Evolutionary conservation across 1,284 basidiomycete species (phyloP), one percentile per base, ranked within the genome.

Genomic region (Erythrobasidium hasegawianum): DNA sequence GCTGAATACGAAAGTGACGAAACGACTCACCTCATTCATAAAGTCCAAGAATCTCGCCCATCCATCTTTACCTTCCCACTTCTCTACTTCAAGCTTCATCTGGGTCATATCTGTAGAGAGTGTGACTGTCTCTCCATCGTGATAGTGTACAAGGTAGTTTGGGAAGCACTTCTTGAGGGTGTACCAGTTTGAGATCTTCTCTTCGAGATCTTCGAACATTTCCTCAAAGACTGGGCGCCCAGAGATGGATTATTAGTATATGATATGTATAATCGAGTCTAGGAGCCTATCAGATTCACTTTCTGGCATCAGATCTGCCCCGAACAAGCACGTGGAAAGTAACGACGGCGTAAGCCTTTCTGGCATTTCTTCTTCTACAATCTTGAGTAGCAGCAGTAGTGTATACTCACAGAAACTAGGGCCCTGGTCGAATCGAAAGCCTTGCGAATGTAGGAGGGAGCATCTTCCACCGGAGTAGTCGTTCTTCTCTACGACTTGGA

Each of bases 381-480:
- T n/a, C n/a, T n/a, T n/a, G n/a, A n/a, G 43, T 47, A 5, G 7
- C n/a, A 24, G 43, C 22, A 24, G 14, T 5, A 5, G 43, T 47
- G 11, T 11, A 22, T 45, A 20, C 20, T 16, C 20, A 27, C 81
- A 77, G 27, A 82, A 76, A 13, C 79, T 80, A 7, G 81, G 81
- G n/a, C 79, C 79, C 72, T 80, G 75, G 59, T 77, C 75, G 72
- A 77, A 78, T 55, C 76, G 70, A 69, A 81, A 80, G 1, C 80
- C 80, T 29, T 79, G 77, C 60, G 80, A 76, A 58, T 79, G 76
- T 52, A 82, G 78, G 64, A 82, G 72, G 65, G 79, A 80, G 74
- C 82, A 83, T 70, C 81, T 74, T 11, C 82, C 82, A 2, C 81
- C 81, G 7, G 78, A 78, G 65, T 78, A 79, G 38, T 74, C 74